A percentile compares a stretch with the other conserved stretches of the same genome.
These are phyloP conservation scores for Coemansia sp. DNA, from an alignment of 192 early-diverging fungal species.

Conservation along the genomic window DNA sequence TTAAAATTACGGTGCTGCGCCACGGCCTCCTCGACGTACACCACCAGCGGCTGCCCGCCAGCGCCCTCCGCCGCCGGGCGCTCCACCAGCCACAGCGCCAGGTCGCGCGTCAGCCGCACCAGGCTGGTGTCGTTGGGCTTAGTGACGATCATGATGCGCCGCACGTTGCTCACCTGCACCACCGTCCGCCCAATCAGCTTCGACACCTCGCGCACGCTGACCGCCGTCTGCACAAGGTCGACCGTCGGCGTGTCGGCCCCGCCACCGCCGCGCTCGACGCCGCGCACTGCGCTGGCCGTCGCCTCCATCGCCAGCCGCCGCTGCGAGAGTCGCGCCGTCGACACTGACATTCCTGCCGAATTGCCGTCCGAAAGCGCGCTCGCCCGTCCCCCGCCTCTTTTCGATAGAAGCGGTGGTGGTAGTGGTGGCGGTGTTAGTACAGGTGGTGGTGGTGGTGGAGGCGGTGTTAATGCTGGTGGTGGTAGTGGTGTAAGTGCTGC, in stretches of 20 bases:
- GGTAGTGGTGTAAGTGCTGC: no score
- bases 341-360: background rate
- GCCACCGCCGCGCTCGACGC: slow-evolving; percentile 42
- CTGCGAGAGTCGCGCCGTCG: slow-evolving; percentile 20
- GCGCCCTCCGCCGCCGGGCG: slow-evolving; percentile 10
- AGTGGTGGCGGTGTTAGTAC: no score
- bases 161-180: slow-evolving; percentile 51
- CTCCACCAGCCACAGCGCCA: slow-evolving; percentile 69
- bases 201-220: slow-evolving; percentile 70
- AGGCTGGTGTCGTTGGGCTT: slow-evolving; percentile 73
- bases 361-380: background rate
- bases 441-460: no score
- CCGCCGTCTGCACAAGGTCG: slow-evolving; percentile 67
- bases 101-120: slow-evolving; percentile 67
- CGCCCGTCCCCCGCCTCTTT: background rate
- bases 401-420: no score
- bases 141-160: slow-evolving; percentile 74
- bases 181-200: slow-evolving; percentile 68
- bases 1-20: slow-evolving; percentile 63
- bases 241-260: slow-evolving; percentile 55
- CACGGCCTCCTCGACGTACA: slow-evolving; percentile 69
- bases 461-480: no score
- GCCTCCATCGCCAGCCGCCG: slow-evolving; percentile 47
- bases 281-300: slow-evolving; percentile 35
- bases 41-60: slow-evolving; percentile 22